These are phyloP conservation scores for Backusella liffmaniae DNA, from an alignment of 192 early-diverging fungal species.

Conservation along the genomic window DNA sequence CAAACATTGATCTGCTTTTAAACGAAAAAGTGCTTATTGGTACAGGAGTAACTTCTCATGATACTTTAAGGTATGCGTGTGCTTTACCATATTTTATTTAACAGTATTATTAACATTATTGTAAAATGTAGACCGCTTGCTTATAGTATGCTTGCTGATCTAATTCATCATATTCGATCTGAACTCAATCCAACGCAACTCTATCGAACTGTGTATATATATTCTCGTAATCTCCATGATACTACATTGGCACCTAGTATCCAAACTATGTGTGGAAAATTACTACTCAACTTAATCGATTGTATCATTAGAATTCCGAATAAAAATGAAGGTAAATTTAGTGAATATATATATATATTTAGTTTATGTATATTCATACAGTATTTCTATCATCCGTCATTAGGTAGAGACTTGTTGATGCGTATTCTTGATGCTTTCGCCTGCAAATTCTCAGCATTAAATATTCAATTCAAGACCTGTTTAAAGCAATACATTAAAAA, in stretches of 20 bases:
- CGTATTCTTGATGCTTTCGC: conserved; percentile 87
- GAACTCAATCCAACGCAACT: conserved; percentile 83
- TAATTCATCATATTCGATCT: conserved; percentile 92
- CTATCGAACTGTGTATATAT: conserved; percentile 83
- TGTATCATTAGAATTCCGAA: conserved; percentile 71
- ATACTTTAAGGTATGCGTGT: conserved; percentile 71
- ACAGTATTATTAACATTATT: background rate
- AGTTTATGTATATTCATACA: too few species aligned
- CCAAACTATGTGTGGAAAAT: conserved; percentile 96
- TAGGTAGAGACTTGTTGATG: conserved; percentile 70
- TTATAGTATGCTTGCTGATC: conserved; percentile 93
- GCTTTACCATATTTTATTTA: background rate
- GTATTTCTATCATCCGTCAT: background rate
- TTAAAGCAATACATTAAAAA: conserved; percentile 56
- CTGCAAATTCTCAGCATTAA: conserved; percentile 70
- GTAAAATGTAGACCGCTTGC: conserved; percentile 70
- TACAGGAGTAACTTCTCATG: conserved; percentile 87
- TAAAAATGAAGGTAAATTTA: conserved; percentile 48
- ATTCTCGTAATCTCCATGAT: conserved; percentile 93
- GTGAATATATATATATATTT: background rate
- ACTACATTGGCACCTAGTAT: conserved; percentile 85
- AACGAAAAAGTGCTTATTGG: conserved; percentile 95
- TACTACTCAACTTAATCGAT: conserved; percentile 90
- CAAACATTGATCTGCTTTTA: conserved; percentile 88
- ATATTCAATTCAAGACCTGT: conserved; percentile 59